Evolutionary conservation across 306 rosid genomes (phyloP).

Genomic region (Macrotyloma uniflorum): DNA sequence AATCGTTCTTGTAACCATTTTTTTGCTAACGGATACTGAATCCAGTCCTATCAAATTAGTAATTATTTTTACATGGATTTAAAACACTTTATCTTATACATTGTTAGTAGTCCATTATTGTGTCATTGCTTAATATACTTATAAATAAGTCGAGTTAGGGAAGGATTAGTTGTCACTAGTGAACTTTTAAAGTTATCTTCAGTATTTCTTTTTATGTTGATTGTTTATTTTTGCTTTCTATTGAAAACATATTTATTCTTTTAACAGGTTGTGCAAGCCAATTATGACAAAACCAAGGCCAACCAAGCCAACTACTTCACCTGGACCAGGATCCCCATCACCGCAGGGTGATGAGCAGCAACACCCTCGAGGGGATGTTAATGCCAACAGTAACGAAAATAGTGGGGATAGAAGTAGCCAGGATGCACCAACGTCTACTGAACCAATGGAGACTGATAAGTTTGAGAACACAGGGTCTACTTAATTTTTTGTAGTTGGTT

Average conservation of each 20-base stretch:
- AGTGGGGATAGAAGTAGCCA: constrained; percentile 46
- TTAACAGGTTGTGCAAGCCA: constrained; percentile 74
- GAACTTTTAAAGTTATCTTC: neutral
- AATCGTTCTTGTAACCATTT: neutral
- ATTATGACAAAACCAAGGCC: constrained; percentile 90
- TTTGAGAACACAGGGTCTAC: constrained; percentile 59
- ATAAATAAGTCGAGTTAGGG: neutral
- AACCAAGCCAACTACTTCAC: constrained; percentile 64
- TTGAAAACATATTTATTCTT: neutral
- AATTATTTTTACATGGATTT: neutral
- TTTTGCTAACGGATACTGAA: neutral
- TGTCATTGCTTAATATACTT: neutral
- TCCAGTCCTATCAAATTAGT: neutral
- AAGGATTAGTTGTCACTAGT: neutral
- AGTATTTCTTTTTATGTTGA: neutral
- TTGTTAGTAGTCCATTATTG: neutral
- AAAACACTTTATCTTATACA: neutral
- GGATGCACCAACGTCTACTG: constrained; percentile 54
- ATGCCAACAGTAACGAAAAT: constrained; percentile 34
- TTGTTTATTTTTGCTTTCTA: constrained; percentile 3
- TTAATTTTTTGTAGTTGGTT: constrained; percentile 44
- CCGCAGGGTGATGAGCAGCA: constrained; percentile 53
- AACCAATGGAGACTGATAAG: constrained; percentile 86
- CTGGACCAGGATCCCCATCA: constrained; percentile 56
- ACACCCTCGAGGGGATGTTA: constrained; percentile 31